Conservation (phyloP, 345 rosid species). For the Lepidium didymum region DNA sequence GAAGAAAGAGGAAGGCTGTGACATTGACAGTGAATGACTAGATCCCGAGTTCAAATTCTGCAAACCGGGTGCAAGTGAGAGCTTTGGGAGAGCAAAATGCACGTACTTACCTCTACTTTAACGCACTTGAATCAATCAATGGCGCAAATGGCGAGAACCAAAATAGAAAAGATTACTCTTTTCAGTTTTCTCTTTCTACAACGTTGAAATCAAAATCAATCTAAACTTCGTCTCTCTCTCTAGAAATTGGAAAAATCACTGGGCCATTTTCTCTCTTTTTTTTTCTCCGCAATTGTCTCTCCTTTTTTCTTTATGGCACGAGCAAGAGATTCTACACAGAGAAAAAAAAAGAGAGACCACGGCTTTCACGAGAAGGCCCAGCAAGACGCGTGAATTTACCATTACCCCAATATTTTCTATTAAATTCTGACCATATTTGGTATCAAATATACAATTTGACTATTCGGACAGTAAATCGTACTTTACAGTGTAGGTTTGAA, state of each 20-base stretch:
- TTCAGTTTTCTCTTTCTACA: constrained; percentile 31
- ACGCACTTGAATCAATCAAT: constrained; percentile 27
- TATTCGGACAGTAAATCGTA: too few relatives aligned
- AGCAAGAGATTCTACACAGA: background rate
- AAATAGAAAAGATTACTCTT: constrained; percentile 20
- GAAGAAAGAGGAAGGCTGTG: constrained; percentile 75
- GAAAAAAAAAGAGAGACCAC: constrained; percentile 7
- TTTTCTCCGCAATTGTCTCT: constrained; percentile 16
- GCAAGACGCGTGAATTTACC: constrained; percentile 19
- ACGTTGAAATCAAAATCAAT: background rate
- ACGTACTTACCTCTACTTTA: constrained; percentile 17
- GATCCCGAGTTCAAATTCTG: constrained; percentile 42
- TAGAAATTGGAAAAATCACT: constrained; percentile 15
- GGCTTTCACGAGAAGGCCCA: constrained; percentile 15
- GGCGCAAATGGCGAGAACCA: constrained; percentile 29
- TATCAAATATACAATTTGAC: too few relatives aligned
- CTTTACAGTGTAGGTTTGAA: too few relatives aligned
- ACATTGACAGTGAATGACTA: constrained; percentile 72
- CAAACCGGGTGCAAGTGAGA: constrained; percentile 17
- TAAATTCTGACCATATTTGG: too few relatives aligned
- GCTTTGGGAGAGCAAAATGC: constrained; percentile 1
- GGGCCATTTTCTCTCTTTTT: background rate
- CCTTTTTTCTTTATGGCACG: background rate
- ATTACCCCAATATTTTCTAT: background rate
- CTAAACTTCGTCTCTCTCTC: constrained; percentile 10